phyloP scores from a whole-genome alignment of 208 protist species.

The Acanthamoeba polyphaga region DNA sequence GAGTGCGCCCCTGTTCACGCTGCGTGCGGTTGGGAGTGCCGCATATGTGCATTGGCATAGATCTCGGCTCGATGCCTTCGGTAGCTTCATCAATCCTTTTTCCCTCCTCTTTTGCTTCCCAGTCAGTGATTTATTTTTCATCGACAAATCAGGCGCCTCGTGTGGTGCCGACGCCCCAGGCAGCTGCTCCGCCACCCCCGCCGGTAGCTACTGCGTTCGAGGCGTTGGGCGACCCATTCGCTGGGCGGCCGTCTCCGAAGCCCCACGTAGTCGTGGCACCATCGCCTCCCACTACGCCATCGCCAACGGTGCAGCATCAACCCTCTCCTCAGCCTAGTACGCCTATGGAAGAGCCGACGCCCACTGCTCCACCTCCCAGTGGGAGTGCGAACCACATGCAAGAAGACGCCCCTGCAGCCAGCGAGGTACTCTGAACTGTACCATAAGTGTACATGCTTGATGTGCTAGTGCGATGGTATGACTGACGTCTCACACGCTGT shows the following conservation, averaged over 20 bases:
- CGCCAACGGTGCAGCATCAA: neutral
- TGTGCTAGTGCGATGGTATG: neutral
- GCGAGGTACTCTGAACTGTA: neutral
- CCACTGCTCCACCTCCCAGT: neutral
- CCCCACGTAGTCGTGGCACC: neutral
- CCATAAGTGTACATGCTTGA: too few relatives aligned
- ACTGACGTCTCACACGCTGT: neutral
- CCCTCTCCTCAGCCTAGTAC: neutral
- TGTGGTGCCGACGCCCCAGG: neutral
- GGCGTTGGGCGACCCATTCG: constrained; percentile 21
- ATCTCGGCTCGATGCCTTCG: constrained; percentile 1
- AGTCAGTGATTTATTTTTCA: neutral
- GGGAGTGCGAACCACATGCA: neutral
- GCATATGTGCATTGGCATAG: constrained; percentile 67
- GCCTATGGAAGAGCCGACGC: neutral
- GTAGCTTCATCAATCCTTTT: neutral
- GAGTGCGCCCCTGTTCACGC: constrained; percentile 5
- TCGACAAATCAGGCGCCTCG: neutral
- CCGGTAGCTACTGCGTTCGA: neutral
- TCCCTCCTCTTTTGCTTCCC: neutral
- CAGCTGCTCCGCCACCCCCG: neutral
- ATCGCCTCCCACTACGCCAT: neutral
- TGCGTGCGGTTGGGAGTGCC: constrained; percentile 49
- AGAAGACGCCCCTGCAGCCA: neutral
- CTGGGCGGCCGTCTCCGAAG: neutral